These are phyloP conservation scores for Rhodosporidiobolus sp. DNA, from an alignment of 768 basidiomycete genomes.

Conservation along the genomic window DNA sequence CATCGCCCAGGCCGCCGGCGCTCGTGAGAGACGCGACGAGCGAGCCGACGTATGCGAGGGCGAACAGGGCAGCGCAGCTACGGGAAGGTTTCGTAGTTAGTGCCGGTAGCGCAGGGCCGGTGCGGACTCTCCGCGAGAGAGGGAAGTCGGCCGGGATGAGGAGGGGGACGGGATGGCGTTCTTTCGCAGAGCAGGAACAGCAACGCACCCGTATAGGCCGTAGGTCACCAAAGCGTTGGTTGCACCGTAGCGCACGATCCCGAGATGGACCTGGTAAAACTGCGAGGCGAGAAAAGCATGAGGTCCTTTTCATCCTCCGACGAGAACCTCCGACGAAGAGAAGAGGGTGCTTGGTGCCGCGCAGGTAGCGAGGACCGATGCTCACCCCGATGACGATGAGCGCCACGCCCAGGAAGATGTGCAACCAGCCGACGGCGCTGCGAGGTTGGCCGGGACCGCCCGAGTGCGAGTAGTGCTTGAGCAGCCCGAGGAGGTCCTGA, in stretches of 20 bases:
- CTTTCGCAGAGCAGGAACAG: background rate
- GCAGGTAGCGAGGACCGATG: background rate
- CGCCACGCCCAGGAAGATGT: conserved; percentile 18
- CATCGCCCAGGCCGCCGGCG: background rate
- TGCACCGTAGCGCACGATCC: conserved; percentile 14
- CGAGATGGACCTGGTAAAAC: conserved; percentile 24
- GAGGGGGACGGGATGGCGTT: background rate
- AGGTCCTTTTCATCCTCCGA: background rate
- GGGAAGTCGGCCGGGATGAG: too few relatives aligned
- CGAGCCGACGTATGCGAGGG: background rate
- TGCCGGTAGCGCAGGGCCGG: too few relatives aligned
- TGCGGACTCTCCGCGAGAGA: too few relatives aligned
- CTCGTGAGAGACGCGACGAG: background rate
- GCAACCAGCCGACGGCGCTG: conserved; percentile 1
- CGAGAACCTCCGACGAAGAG: background rate
- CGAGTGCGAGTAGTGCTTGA: conserved; percentile 7
- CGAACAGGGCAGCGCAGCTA: conserved; percentile 2
- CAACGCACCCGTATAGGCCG: conserved; percentile 5
- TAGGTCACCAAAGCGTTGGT: background rate
- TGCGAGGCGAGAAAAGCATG: background rate
- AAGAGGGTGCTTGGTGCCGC: background rate
- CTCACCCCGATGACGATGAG: conserved; percentile 17
- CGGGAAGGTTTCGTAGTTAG: background rate
- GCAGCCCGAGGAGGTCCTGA: conserved; percentile 13
- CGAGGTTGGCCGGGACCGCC: background rate